Conservation (phyloP, 2,329 filamentous ascomycete genomes). For the Alternaria alternata region DNA sequence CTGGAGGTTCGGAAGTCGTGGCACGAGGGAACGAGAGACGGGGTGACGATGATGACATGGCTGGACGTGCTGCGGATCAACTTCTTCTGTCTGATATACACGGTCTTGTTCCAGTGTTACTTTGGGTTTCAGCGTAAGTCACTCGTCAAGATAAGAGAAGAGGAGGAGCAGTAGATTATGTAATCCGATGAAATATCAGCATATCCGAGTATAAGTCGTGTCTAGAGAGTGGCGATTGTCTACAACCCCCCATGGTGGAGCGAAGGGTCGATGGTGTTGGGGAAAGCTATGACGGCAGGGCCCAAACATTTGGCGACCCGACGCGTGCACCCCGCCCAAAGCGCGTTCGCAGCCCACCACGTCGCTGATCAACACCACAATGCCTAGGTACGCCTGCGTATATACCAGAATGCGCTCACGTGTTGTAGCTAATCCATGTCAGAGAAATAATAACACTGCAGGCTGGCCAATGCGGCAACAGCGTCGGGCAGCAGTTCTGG, state of each 20-base stretch:
- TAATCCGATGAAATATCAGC: neutral
- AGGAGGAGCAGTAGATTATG: conserved; percentile 2
- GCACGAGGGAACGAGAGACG: conserved; percentile 48
- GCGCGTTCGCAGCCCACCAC: conserved; percentile 43
- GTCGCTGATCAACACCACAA: conserved; percentile 37
- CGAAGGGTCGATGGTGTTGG: neutral
- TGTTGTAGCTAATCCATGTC: conserved; percentile 17
- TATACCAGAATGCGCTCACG: neutral
- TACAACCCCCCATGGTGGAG: neutral
- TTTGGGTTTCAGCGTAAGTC: conserved; percentile 37
- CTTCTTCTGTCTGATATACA: conserved; percentile 45
- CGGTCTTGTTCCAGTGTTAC: conserved; percentile 42
- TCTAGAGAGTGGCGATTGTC: neutral
- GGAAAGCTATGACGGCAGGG: conserved; percentile 15
- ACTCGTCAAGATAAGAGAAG: conserved; percentile 22
- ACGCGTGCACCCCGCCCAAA: conserved; percentile 39
- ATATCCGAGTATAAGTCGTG: neutral
- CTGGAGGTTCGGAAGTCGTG: conserved; percentile 62
- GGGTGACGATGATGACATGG: conserved; percentile 39
- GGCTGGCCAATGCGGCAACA: conserved; percentile 99
- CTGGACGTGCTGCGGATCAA: conserved; percentile 45
- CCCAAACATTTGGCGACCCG: conserved; percentile 25
- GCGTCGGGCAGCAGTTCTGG: conserved; percentile 98
- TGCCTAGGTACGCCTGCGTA: conserved; percentile 46
- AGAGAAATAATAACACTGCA: conserved; percentile 99